Base-by-base conservation (phyloP, 306 rosid genomes). In the Vigna radiata region DNA sequence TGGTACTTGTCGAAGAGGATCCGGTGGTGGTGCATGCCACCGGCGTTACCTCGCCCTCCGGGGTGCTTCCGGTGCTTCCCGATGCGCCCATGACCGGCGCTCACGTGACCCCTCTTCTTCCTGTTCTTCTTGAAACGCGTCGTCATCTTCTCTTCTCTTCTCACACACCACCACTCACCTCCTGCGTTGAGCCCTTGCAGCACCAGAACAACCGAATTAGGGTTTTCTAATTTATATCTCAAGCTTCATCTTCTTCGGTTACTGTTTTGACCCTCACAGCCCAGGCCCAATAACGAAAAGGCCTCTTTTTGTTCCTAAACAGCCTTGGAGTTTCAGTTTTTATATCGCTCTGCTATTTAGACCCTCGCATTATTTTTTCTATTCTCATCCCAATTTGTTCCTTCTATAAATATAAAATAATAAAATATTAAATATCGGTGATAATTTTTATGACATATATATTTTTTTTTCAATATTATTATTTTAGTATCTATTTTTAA, bases 1-100 rank as follows among this genome's bases (percentile, higher is more conserved):
- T 81, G 84, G 72, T 81, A 81, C 43, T 81, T 81, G 61, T 81
- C 80, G 76, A 81, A 81, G 29, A 81, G 84, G 72, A 81, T 81
- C 0, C 84, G 76, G 71, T 80, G 84, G 41, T 80, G 84, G 71
- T 80, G 84, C 84, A 80, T 80, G 1, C 84, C 84, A 21, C 84
- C 84, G 49, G 84, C 84, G 31, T 80, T 80, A 19, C 80, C 84
- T 18, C 84, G 48, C 1, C 84, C 84, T 21, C 80, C 84, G 0
- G 80, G 84, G 5, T 80, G 84, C 80, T 80, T 80, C 3, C 84
- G 47, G 71, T 80, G 84, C 36, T 80, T 80, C 0, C 79, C 71
- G 49, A 75, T 75, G 0, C 79, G 79, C 1, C 79, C 79, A n/a
- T 75, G 79, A 0, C 79, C 79, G 0, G 80, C 80, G 19, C 80